phyloP scores from a whole-genome alignment of 2,329 filamentous ascomycete species.

The Cytospora chrysosperma region DNA sequence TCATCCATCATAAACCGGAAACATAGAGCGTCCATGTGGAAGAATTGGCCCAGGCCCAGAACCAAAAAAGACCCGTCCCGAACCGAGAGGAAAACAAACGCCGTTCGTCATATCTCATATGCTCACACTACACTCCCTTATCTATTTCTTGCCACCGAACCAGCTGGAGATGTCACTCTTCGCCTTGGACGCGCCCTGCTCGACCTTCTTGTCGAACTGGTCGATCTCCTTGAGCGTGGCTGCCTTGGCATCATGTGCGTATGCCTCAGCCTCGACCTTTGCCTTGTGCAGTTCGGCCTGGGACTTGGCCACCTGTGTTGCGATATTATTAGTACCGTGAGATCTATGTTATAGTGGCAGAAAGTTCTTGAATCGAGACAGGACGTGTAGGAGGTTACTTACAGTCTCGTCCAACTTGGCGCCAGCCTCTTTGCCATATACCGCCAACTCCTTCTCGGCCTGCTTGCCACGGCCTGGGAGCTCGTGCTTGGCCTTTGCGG shows the following conservation, averaged over 20 bases:
- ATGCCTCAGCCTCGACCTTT: constrained; percentile 58
- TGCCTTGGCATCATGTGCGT: constrained; percentile 62
- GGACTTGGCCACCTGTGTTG: constrained; percentile 58
- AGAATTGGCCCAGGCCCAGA: background rate
- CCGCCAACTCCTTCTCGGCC: constrained; percentile 63
- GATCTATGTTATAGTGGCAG: too few species aligned
- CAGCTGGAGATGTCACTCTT: constrained; percentile 82
- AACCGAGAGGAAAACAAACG: constrained; percentile 1
- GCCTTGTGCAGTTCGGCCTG: constrained; percentile 62
- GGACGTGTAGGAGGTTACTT: constrained; percentile 42
- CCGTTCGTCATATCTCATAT: background rate
- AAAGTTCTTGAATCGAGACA: too few species aligned
- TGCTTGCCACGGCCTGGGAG: constrained; percentile 62
- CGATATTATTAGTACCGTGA: constrained; percentile 31
- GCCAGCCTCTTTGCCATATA: constrained; percentile 60
- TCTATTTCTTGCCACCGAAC: constrained; percentile 68
- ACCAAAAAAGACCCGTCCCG: background rate
- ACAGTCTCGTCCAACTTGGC: constrained; percentile 69
- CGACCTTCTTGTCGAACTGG: constrained; percentile 78
- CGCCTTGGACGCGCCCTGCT: constrained; percentile 74
- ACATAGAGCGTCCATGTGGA: background rate
- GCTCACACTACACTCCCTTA: background rate
- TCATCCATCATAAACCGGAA: background rate
- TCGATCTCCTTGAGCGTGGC: constrained; percentile 72
- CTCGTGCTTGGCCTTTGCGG: constrained; percentile 64